A percentile compares a stretch with the other conserved stretches of the same genome.
phyloP scores from a whole-genome alignment of 345 rosid genomes.

The Salix viminalis region DNA sequence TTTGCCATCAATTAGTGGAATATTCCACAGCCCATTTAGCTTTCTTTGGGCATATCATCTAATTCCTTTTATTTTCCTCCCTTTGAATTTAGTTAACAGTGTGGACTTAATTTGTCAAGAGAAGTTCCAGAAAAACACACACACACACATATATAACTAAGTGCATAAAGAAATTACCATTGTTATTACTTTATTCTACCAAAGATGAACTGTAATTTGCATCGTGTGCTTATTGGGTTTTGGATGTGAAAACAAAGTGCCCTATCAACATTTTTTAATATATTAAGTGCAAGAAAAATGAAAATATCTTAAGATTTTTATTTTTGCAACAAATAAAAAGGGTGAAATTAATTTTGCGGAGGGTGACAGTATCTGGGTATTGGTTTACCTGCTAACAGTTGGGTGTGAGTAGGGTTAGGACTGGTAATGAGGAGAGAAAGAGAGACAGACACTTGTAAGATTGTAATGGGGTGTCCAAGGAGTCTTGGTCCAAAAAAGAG shows the following conservation, averaged over 20 bases:
- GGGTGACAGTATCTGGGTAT: neutral
- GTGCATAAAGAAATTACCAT: neutral
- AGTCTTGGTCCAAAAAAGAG: neutral
- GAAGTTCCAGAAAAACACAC: no score
- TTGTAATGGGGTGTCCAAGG: neutral
- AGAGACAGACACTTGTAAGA: no score
- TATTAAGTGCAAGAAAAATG: neutral
- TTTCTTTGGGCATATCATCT: neutral
- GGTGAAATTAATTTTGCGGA: neutral
- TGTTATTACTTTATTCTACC: neutral
- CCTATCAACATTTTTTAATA: neutral
- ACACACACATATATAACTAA: no score
- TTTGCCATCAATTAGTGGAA: neutral
- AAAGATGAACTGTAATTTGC: neutral
- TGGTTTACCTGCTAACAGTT: neutral
- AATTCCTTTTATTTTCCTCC: neutral
- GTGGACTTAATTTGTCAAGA: neutral
- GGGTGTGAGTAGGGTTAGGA: neutral
- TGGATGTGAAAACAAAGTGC: neutral
- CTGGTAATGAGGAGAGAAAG: no score
- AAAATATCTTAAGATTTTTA: neutral
- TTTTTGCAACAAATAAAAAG: neutral
- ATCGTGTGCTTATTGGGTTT: neutral
- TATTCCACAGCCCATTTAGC: neutral
- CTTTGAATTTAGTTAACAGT: neutral